phyloP scores from a whole-genome alignment of 805 yeast genomes.

The Lachancea lanzarotensis region DNA sequence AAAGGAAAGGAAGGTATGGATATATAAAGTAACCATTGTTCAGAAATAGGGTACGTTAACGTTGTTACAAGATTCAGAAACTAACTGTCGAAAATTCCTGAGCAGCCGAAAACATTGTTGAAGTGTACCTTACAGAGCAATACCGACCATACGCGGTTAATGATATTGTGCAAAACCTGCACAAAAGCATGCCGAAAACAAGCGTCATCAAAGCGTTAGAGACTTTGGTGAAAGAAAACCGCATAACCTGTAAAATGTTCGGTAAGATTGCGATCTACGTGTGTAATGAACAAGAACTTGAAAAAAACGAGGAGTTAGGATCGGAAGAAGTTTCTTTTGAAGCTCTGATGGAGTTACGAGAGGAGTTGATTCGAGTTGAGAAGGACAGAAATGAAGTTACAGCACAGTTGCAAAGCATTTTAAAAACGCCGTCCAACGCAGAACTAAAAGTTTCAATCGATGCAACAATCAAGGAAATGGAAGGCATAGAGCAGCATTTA shows the following conservation, averaged over 20 bases:
- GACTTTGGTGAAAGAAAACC: conserved; percentile 28
- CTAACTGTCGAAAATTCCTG: neutral
- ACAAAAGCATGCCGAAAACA: conserved; percentile 35
- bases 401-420: conserved; percentile 9
- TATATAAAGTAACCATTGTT: neutral
- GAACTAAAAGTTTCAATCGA: conserved; percentile 10
- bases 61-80: neutral
- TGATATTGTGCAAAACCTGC: conserved; percentile 42
- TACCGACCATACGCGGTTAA: conserved; percentile 44
- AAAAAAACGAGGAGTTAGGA: conserved; percentile 8
- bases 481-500: conserved; percentile 8
- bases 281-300: conserved; percentile 32
- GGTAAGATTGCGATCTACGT: conserved; percentile 42
- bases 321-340: conserved; percentile 13
- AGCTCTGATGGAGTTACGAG: conserved; percentile 18
- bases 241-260: conserved; percentile 35
- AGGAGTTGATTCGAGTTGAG: conserved; percentile 20
- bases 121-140: conserved; percentile 37
- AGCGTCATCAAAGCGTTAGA: conserved; percentile 35
- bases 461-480: conserved; percentile 7
- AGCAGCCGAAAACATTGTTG: conserved; percentile 31
- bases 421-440: conserved; percentile 17
- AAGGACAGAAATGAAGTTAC: conserved; percentile 11
- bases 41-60: neutral
- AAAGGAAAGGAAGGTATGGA: conserved; percentile 18